Evolutionary conservation across 2,329 filamentous ascomycete genomes (phyloP), one percentile per base, ranked within the genome.

Genomic region (Colletotrichum tabaci): DNA sequence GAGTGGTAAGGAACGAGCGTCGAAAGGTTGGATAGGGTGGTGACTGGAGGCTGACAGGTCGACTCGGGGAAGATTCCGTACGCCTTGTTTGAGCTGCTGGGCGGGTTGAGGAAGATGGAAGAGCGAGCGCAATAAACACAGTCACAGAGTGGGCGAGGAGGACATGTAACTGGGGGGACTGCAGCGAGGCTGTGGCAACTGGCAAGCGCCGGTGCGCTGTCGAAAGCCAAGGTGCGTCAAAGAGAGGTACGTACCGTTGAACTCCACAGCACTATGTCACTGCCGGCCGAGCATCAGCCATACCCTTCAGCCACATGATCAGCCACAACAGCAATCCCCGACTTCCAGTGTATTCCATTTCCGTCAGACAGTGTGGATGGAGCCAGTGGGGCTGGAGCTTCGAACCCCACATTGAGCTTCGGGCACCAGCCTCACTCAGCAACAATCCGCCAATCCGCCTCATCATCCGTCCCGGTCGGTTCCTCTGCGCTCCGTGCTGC

Each of bases 1-100:
- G 61, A 67, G 23, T 57, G 53, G 67, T 9, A 71, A 74, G 64
- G 68, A 75, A 75, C 18, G 18, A 42, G n/a, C 15, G 50, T 35
- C 10, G n/a, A 38, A n/a, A 35, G n/a, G 44, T 42, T 55, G 57
- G 21, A 57, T 40, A 46, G 40, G 44, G 21, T 47, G 44, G n/a
- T 15, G 53, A 69, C 23, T 18, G 52, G 35, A 47, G 26, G 26
- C 55, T 12, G 55, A 53, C 4, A 50, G 38, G 35, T 50, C 53
- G 12, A 40, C 49, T 21, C 38, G 21, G 21, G 18, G 47, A 38
- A 18, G 46, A 18, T 38, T 47, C 40, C 35, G 44, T 35, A 30
- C 35, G 47, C 13, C 44, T 26, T 15, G 53, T 26, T 40, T 44
- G 26, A 46, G 16, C 46, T 61, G 68, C 35, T 38, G 35, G 9